phyloP scores from a whole-genome alignment of 208 protist species.

The Sergeia podlipaevii region DNA sequence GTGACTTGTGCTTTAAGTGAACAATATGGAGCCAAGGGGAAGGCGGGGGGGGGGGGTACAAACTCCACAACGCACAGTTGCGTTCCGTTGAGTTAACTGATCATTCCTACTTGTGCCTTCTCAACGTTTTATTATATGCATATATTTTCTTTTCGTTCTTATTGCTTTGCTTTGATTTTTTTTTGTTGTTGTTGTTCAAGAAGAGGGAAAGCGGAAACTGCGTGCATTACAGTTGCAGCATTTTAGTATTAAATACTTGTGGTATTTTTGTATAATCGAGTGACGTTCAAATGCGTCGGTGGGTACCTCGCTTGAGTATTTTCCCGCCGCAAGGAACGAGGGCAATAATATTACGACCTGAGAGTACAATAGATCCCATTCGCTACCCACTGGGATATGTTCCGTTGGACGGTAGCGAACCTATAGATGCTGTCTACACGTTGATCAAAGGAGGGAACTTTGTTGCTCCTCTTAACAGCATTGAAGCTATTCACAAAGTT shows the following conservation, averaged over 20 bases:
- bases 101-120: no score
- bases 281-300: no score
- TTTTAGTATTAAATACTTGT: slow-evolving; percentile 9
- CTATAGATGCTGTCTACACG: slow-evolving; percentile 74
- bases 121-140: no score
- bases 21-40: no score
- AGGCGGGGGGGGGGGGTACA: no score
- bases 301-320: no score
- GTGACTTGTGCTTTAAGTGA: no score
- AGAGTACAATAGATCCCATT: slow-evolving; percentile 21
- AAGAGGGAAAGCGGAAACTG: slow-evolving; percentile 7
- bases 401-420: slow-evolving; percentile 70
- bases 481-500: slow-evolving; percentile 72
- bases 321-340: slow-evolving; percentile 11
- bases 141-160: no score
- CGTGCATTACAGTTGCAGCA: slow-evolving; percentile 5
- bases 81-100: no score
- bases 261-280: slow-evolving; percentile 18
- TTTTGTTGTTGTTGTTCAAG: no score
- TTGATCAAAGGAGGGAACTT: slow-evolving; percentile 74
- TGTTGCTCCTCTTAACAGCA: slow-evolving; percentile 64
- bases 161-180: no score
- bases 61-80: no score
- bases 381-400: slow-evolving; percentile 78
- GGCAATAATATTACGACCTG: slow-evolving; percentile 22